Evolutionary conservation across 331 rosid genomes (phyloP).

Genomic region (Telfairia occidentalis): DNA sequence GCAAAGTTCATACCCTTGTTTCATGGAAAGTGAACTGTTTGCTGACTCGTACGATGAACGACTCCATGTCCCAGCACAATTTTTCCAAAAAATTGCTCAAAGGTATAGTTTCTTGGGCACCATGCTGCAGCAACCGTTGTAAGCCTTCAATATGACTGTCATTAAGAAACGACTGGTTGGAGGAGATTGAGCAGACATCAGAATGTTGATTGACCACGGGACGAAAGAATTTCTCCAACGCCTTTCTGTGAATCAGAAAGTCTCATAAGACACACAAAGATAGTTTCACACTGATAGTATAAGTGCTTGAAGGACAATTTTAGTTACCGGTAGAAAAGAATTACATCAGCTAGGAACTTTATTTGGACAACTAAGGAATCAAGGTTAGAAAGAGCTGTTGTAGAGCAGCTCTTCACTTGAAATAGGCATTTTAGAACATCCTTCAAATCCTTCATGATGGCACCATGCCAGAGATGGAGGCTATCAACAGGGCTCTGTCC

Average conservation of each 20-base stretch:
- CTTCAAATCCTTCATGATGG: constrained; percentile 51
- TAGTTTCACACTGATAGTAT: background rate
- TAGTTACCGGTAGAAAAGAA: constrained; percentile 55
- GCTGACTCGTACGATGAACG: constrained; percentile 38
- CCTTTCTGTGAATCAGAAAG: constrained; percentile 45
- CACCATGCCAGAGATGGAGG: constrained; percentile 69
- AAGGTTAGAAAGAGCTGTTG: constrained; percentile 27
- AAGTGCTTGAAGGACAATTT: background rate
- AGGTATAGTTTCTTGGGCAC: constrained; percentile 28
- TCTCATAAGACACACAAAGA: constrained; percentile 13
- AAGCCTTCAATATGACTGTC: constrained; percentile 49
- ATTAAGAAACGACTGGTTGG: constrained; percentile 26
- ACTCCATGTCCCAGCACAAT: constrained; percentile 58
- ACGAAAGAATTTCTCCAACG: constrained; percentile 49
- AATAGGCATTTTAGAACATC: constrained; percentile 44
- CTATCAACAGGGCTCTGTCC: constrained; percentile 46
- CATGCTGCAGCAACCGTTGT: constrained; percentile 39
- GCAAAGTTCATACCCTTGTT: constrained; percentile 44
- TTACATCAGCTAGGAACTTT: constrained; percentile 60
- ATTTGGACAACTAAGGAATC: constrained; percentile 52
- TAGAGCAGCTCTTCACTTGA: constrained; percentile 33
- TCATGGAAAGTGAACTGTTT: constrained; percentile 60
- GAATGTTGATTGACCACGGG: constrained; percentile 41
- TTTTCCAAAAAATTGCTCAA: constrained; percentile 39
- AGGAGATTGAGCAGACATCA: constrained; percentile 24